Evolutionary conservation across 2,329 filamentous ascomycete genomes (phyloP).

Genomic region (Sclerotinia nivalis): DNA sequence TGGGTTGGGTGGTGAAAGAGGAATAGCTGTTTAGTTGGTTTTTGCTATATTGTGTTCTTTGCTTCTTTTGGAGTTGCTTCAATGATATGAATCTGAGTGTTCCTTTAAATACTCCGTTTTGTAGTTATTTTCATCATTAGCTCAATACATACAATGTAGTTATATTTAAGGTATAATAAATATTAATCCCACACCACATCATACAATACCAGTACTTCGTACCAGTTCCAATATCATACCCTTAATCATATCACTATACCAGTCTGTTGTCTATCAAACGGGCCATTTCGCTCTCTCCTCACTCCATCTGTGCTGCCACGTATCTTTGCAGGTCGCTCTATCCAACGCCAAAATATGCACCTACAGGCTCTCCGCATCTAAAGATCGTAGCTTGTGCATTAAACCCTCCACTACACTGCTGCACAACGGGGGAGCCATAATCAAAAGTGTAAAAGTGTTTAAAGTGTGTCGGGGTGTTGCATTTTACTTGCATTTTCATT

Average conservation of each 20-base stretch:
- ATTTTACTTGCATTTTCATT: conserved; percentile 15
- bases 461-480: conserved; percentile 31
- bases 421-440: conserved; percentile 32
- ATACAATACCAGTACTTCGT: not conserved
- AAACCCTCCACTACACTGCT: conserved; percentile 22
- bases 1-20: not conserved
- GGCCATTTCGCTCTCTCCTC: not conserved
- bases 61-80: no score
- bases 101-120: no score
- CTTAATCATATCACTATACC: not conserved
- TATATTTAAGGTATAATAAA: not conserved
- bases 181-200: not conserved
- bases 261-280: conserved; percentile 1
- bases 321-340: conserved; percentile 34
- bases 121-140: no score
- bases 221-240: not conserved
- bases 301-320: conserved; percentile 36
- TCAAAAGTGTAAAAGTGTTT: conserved; percentile 14
- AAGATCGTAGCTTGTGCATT: conserved; percentile 35
- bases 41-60: no score
- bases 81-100: not conserved
- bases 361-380: conserved; percentile 29
- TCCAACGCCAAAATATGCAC: conserved; percentile 37
- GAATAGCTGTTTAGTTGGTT: no score
- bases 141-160: no score